Percentiles rank a stretch among this genome's conserved stretches.
These are phyloP conservation scores for Globisporangium middletonii DNA, from an alignment of 352 stramenopile species.

Conservation along the genomic window DNA sequence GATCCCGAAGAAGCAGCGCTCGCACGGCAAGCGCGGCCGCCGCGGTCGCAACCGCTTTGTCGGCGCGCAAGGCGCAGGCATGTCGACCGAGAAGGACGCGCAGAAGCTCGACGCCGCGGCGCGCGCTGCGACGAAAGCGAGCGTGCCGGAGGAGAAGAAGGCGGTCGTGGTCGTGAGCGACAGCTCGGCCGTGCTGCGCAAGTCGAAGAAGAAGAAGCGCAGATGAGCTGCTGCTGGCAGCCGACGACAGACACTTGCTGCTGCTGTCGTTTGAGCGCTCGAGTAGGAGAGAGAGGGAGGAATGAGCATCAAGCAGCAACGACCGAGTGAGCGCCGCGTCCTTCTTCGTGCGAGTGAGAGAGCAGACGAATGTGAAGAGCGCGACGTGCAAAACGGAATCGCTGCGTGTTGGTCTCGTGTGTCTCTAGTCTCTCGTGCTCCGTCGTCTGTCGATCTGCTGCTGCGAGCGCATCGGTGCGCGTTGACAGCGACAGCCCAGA, in stretches of 20 bases:
- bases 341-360: no score
- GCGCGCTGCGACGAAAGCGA: conserved; percentile 62
- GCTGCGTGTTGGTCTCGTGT: no score
- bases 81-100: conserved; percentile 77
- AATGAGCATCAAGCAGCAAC: neutral
- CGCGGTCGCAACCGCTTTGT: conserved; percentile 80
- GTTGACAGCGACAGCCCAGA: neutral
- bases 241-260: neutral
- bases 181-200: conserved; percentile 59
- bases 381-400: no score
- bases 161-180: conserved; percentile 47
- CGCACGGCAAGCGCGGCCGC: conserved; percentile 65
- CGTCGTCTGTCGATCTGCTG: no score
- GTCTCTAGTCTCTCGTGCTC: no score
- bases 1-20: conserved; percentile 85
- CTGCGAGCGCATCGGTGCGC: no score
- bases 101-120: conserved; percentile 76
- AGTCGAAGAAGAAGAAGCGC: conserved; percentile 85
- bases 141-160: conserved; percentile 45
- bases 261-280: neutral
- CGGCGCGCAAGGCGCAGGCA: conserved; percentile 68
- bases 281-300: neutral
- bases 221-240: conserved; percentile 32
- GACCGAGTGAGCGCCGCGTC: no score
- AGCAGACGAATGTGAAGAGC: no score